phyloP scores from a whole-genome alignment of 176 grass and related monocot species.

The Miscanthus lutarioriparius region DNA sequence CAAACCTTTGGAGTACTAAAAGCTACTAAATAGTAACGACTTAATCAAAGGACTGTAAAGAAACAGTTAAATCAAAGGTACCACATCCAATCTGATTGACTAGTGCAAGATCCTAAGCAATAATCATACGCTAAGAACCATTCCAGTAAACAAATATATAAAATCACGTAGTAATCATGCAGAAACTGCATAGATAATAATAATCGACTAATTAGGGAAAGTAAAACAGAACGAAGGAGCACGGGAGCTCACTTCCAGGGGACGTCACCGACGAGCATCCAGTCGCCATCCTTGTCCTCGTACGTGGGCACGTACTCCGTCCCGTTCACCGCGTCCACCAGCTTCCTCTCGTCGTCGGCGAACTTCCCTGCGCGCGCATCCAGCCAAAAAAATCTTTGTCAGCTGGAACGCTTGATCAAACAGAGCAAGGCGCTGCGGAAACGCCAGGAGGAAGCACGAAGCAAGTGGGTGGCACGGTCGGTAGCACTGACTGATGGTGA shows the following conservation, averaged over 20 bases:
- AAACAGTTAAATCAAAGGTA: background rate
- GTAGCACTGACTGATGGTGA: conserved; percentile 70
- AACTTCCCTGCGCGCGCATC: conserved; percentile 62
- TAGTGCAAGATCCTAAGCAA: background rate
- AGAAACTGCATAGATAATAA: background rate
- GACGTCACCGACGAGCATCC: conserved; percentile 99
- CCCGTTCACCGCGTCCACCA: conserved; percentile 82
- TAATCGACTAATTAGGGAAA: background rate
- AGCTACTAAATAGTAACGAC: background rate
- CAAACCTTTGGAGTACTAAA: background rate
- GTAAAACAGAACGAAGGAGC: background rate
- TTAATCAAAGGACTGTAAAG: background rate
- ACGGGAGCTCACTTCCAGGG: conserved; percentile 88
- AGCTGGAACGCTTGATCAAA: background rate
- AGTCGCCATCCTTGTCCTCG: conserved; percentile 99
- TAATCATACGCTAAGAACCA: background rate
- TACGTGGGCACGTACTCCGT: conserved; percentile 96
- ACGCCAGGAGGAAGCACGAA: background rate
- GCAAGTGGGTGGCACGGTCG: background rate
- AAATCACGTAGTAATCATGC: background rate
- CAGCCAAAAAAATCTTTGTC: background rate
- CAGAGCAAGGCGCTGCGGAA: background rate
- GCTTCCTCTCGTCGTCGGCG: conserved; percentile 74
- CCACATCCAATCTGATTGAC: background rate
- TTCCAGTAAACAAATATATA: background rate